Evolutionary conservation across 2,329 filamentous ascomycete genomes (phyloP), one percentile per base, ranked within the genome.

Genomic region (Coniella lustricola): DNA sequence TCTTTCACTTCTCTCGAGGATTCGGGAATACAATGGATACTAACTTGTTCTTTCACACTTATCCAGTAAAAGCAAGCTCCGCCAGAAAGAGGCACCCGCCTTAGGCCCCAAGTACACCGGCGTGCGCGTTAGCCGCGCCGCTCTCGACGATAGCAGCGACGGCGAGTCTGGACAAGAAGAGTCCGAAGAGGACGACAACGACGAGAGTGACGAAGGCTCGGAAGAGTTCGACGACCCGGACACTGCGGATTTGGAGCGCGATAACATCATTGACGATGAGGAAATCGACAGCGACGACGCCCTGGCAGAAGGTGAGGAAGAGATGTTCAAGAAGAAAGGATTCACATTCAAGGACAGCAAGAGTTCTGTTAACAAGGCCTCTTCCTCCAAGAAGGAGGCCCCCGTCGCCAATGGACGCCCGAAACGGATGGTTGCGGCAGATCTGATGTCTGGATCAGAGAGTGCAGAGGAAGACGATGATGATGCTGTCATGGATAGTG

Each of bases 31-130:
- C 25, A 5, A 29, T 10, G 5, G 25, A 29, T 10, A 29, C 10
- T 29, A 10, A 5, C 5, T 29, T 29, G 5, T 29, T 10, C 25
- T 29, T 29, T 29, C 10, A 5, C 46, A n/a, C 21, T 37, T 37
- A 10, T 21, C n/a, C n/a, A 84, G 82, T 17, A 93, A 90, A 73
- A 93, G 85, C 69, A 91, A 87, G 63, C 71, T 96, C 56, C 82
- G 89, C 55, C 84, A 87, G 61, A 81, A 81, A 50, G 82, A 88
- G 31, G 75, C 76, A 20, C 67, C 84, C 16, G 69, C 79, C 0
- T 72, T 96, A 1, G 91, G 90, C 0, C 82, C 85, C 13, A 79
- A 88, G 61, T 97, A 97, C 66, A 76, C 82, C 54, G 90, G 91
- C 10, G 76, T 85, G 16, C 79, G 79, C 41, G 78, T 96, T 32